Conservation (phyloP, 1,284 basidiomycete species). For the Phenoliferia sp. region DNA sequence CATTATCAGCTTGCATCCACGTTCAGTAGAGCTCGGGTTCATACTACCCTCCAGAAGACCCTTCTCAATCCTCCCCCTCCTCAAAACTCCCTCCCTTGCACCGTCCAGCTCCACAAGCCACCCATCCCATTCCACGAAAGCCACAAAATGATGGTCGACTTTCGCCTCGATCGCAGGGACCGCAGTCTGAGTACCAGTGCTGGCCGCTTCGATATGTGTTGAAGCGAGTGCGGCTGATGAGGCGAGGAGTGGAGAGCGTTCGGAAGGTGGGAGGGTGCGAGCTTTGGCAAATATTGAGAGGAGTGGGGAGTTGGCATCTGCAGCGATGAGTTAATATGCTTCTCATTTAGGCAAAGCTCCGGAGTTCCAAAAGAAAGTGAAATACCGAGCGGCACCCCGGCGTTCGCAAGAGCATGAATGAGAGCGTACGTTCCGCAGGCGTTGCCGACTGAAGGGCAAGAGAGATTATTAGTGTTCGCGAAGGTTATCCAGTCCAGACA, state of each 20-base stretch:
- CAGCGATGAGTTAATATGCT: not conserved
- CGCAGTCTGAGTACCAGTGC: constrained; percentile 4
- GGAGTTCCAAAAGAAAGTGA: too few species aligned
- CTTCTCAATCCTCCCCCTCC: constrained; percentile 53
- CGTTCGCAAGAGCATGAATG: constrained; percentile 71
- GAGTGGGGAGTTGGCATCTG: not conserved
- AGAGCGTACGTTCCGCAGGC: constrained; percentile 87
- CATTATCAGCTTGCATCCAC: not conserved
- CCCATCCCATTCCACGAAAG: constrained; percentile 59
- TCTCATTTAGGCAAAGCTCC: too few species aligned
- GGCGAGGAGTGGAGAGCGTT: not conserved
- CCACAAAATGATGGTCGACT: constrained; percentile 76
- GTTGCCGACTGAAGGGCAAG: constrained; percentile 57
- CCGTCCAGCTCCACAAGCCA: constrained; percentile 80
- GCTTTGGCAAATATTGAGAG: not conserved
- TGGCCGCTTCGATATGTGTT: not conserved
- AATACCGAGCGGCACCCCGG: constrained; percentile 42
- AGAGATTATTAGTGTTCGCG: too few species aligned
- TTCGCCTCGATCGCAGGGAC: constrained; percentile 49
- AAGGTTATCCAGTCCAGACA: not conserved
- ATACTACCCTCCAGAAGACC: constrained; percentile 23
- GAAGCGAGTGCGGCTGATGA: not conserved
- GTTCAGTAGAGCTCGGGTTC: not conserved
- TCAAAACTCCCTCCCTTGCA: constrained; percentile 64
- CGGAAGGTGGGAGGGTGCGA: not conserved